phyloP scores from a whole-genome alignment of 2,329 filamentous ascomycete genomes.

The Alternaria sp. region DNA sequence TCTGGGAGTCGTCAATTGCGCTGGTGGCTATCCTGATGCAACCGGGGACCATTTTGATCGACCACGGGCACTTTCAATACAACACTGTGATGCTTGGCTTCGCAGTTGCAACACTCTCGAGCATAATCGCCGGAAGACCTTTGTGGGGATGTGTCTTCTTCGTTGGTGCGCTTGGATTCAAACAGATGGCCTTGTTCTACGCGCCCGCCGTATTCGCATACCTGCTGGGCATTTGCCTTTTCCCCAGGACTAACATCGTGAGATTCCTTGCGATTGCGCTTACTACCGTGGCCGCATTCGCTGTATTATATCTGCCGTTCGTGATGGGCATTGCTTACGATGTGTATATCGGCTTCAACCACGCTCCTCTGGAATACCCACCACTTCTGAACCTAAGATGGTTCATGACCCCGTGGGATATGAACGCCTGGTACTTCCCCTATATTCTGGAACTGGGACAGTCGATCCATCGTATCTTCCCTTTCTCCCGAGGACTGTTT shows the following conservation, averaged over 20 bases:
- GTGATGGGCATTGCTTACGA: constrained; percentile 76
- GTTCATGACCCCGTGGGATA: constrained; percentile 60
- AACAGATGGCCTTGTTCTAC: constrained; percentile 99
- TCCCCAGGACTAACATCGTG: constrained; percentile 71
- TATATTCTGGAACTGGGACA: constrained; percentile 81
- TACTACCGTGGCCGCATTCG: constrained; percentile 76
- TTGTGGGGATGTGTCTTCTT: constrained; percentile 95
- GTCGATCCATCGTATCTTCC: constrained; percentile 90
- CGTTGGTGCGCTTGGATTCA: constrained; percentile 92
- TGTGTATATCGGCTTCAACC: constrained; percentile 68
- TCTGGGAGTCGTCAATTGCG: constrained; percentile 84
- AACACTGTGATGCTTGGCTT: constrained; percentile 98
- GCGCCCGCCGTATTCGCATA: constrained; percentile 92
- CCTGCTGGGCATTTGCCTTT: constrained; percentile 84
- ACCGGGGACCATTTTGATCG: constrained; percentile 86
- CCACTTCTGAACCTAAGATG: constrained; percentile 15
- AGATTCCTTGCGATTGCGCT: constrained; percentile 79
- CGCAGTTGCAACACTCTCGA: constrained; percentile 84
- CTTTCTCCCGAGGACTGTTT: constrained; percentile 93
- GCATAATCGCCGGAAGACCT: constrained; percentile 82
- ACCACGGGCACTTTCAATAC: constrained; percentile 97
- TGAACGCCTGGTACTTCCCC: constrained; percentile 75
- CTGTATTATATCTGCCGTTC: constrained; percentile 77
- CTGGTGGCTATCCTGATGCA: constrained; percentile 92
- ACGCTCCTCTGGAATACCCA: constrained; percentile 35